Evolutionary conservation across 164 flowering plant species (phyloP).

Genomic region (Akebia trifoliata): DNA sequence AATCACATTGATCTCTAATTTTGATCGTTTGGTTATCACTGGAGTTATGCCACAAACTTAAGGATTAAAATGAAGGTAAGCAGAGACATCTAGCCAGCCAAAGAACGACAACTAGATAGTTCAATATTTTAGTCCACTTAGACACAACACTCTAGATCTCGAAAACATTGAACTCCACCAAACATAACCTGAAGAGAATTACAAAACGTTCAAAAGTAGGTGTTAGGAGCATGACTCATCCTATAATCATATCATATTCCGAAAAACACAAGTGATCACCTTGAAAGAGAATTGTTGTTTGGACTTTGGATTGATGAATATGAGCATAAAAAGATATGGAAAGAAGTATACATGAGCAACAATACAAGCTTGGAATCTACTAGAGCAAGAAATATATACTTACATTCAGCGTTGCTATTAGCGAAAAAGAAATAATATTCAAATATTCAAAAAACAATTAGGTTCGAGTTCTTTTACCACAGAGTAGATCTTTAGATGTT

Average conservation of each 20-base stretch:
- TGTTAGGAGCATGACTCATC: background rate
- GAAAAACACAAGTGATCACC: background rate
- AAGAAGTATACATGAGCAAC: background rate
- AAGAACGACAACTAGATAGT: too few relatives aligned
- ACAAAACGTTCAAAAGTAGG: background rate
- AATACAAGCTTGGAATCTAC: background rate
- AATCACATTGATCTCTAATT: too few relatives aligned
- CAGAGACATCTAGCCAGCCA: too few relatives aligned
- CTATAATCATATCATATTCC: background rate
- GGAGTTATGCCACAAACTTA: too few relatives aligned
- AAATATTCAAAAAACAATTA: background rate
- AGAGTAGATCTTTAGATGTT: constrained; percentile 2
- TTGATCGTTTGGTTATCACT: too few relatives aligned
- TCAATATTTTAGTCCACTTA: background rate
- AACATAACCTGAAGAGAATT: background rate
- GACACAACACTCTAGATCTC: background rate
- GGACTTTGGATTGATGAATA: background rate
- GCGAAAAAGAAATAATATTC: background rate
- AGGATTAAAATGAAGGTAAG: too few relatives aligned
- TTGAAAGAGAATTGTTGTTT: background rate
- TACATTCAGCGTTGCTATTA: background rate
- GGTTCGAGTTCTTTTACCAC: constrained; percentile 7
- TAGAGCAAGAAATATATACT: background rate
- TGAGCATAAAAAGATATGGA: background rate
- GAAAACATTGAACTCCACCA: background rate